A percentile compares a stretch with the other conserved stretches of the same genome.
These are phyloP conservation scores for Solanum paucissectum DNA, from an alignment of 257 asterid species.

Conservation along the genomic window DNA sequence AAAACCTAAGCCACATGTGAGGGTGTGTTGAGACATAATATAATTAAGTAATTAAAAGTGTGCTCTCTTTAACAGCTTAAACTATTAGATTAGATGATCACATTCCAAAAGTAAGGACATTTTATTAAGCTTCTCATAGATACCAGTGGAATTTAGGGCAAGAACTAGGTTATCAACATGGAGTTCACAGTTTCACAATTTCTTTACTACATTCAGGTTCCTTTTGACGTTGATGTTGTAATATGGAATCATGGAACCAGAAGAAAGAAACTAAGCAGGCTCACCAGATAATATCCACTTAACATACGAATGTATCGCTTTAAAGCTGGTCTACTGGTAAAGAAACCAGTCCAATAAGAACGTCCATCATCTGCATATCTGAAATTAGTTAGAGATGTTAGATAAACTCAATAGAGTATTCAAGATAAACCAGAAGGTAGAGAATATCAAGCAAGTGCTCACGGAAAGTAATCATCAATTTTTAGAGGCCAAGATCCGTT, in stretches of 20 bases:
- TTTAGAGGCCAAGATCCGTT: slow-evolving; percentile 64
- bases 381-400: neutral
- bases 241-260: neutral
- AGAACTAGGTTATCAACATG: neutral
- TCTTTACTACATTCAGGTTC: neutral
- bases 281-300: slow-evolving; percentile 75
- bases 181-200: neutral
- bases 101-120: neutral
- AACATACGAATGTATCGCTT: slow-evolving; percentile 60
- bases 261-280: neutral
- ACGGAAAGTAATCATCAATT: slow-evolving; percentile 85
- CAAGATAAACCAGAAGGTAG: neutral
- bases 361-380: slow-evolving; percentile 54
- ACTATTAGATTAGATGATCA: neutral
- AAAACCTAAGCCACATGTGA: neutral
- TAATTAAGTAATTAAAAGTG: neutral
- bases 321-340: slow-evolving; percentile 74
- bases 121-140: neutral
- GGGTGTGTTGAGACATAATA: neutral
- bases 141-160: neutral
- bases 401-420: neutral
- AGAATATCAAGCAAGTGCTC: slow-evolving; percentile 16
- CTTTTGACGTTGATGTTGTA: neutral
- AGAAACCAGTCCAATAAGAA: slow-evolving; percentile 86
- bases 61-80: neutral